Evolutionary conservation across 2,329 filamentous ascomycete species (phyloP), one percentile per base, ranked within the genome.

Genomic region (Aspergillus felis): DNA sequence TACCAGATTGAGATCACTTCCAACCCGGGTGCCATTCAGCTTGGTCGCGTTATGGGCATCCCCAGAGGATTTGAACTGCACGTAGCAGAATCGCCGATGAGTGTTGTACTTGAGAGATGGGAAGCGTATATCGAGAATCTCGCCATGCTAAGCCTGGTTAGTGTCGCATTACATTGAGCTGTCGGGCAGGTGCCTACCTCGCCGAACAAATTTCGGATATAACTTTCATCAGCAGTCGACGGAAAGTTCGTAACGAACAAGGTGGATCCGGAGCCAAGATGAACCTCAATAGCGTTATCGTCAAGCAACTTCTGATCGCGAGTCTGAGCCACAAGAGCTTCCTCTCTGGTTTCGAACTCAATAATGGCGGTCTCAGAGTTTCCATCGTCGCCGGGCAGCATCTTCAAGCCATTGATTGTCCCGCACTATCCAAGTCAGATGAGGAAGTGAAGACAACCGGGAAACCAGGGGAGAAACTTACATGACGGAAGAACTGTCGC

Each of bases 211-310:
- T 79, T 75, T n/a, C 82, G 79, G 14, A 85, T 79, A 58, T 80
- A 78, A 22, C 77, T 70, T 50, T 84, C 78, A 50, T 78, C 68
- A 6, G 81, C 77, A 4, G 69, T 73, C 0, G 81, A 78, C 2
- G 92, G 91, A 69, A 92, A 99, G 70, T 99, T 99, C 47, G 92
- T 88, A 35, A 97, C 86, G 69, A 89, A 99, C 4, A 99, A 78
- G 0, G 92, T 97, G 56, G 92, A 85, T 53, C 88, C 87, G 41
- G 87, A 85, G 32, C 89, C 92, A 48, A 90, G 81, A 55, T 84
- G 81, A 24, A 99, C 91, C 38, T 82, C 81, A 51, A 99, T 88
- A 61, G 87, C 84, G 38, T 84, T 82, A 25, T 89, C 87, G 53
- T 87, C 86, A 64, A 96, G 87, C 55, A 85, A 86, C 71, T 95